These are phyloP conservation scores for Euptelea pleiosperma DNA, from an alignment of 164 flowering plant species.

Conservation along the genomic window DNA sequence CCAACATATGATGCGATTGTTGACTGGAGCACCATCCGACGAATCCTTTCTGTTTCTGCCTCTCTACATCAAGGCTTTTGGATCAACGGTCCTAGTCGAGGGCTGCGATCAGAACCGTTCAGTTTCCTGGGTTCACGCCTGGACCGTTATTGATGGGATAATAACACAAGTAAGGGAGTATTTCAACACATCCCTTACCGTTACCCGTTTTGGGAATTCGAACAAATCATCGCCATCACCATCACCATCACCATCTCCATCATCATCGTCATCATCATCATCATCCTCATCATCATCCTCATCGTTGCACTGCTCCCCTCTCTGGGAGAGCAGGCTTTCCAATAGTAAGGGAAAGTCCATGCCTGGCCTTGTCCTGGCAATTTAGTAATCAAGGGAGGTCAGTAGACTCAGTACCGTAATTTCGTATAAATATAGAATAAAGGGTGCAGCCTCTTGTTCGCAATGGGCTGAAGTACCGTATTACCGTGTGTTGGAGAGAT, in stretches of 20 bases:
- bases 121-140: conserved; percentile 75
- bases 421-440: too few species aligned
- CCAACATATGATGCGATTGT: conserved; percentile 82
- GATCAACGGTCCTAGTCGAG: conserved; percentile 61
- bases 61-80: conserved; percentile 41
- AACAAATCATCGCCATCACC: too few species aligned
- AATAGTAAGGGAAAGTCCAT: conserved; percentile 74
- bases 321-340: conserved; percentile 71
- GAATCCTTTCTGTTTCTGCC: conserved; percentile 38
- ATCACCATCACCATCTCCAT: too few species aligned
- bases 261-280: too few species aligned
- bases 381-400: too few species aligned
- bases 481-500: too few species aligned
- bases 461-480: too few species aligned
- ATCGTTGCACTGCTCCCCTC: conserved; percentile 39
- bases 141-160: conserved; percentile 74
- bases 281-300: too few species aligned
- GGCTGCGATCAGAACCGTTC: conserved; percentile 47
- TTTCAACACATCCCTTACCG: conserved; percentile 72
- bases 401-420: too few species aligned
- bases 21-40: conserved; percentile 42
- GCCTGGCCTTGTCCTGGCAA: conserved; percentile 76
- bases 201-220: conserved; percentile 44
- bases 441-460: too few species aligned
- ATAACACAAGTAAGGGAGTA: conserved; percentile 75